Base-by-base conservation (phyloP, 192 early-diverging fungal species). In the Blastocladiella britannica region DNA sequence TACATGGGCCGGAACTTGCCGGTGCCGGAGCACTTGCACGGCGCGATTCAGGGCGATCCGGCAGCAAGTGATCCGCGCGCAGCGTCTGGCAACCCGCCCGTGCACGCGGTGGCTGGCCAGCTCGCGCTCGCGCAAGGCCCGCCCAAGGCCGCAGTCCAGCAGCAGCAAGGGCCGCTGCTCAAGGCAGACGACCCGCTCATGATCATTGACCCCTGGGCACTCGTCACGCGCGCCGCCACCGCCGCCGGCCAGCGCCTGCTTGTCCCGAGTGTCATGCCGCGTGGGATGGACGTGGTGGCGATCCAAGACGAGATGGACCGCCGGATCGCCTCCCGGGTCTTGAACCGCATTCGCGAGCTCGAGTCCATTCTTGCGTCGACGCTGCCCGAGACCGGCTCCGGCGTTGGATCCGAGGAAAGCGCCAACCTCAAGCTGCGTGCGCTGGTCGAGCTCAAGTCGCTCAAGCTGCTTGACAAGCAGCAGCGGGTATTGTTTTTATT, bases 371-470 rank as follows among this genome's bases (percentile, higher is more conserved):
- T 89, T 5, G 82, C 83, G 3, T 75, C 73, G 53, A 82, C 73
- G 53, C 61, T 88, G 27, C 64, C 78, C 26, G 58, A 67, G 61
- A 15, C 63, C 56, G 22, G 12, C 5, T 20, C 51, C 4, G 66
- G 65, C 23, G 59, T 65, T 26, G 56, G 65, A 8, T 57, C 58
- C 25, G 53, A 67, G 57, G 63, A 63, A 28, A 63, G 55, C 8
- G 65, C 71, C 8, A 75, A 77, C 54, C 63, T 74, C 25, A 88
- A 91, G 58, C 60, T 93, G 2, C 74, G 78, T 56, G 85, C 86
- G 8, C 62, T 88, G 7, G 86, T 92, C 54, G 93, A 97, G 73
- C 70, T 93, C 61, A 94, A 93, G 69, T 68, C 80, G 9, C 72
- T 97, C 27, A 70, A 78, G 51, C 67, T 97, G 37, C 65, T 86